Evolutionary conservation across 2,329 filamentous ascomycete species (phyloP), one percentile per base, ranked within the genome.

Genomic region (Saccharata proteae): DNA sequence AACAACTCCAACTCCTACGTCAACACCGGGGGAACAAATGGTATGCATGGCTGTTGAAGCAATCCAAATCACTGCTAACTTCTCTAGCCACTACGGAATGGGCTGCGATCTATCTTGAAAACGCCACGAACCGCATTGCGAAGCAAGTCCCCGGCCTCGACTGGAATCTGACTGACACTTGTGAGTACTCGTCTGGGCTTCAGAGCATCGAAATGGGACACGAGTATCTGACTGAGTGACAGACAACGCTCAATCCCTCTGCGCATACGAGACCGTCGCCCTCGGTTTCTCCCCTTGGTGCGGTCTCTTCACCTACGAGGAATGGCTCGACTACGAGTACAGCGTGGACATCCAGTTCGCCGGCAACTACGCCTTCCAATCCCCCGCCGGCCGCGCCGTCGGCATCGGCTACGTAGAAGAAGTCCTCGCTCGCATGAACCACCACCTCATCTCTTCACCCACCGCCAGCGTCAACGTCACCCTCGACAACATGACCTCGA

Each of bases 181-280:
- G 46, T 50, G 41, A 31, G 41, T 5, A 7, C 18, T 29, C 21
- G 8, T 6, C 9, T 35, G n/a, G n/a, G n/a, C n/a, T n/a, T n/a
- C n/a, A n/a, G n/a, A n/a, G n/a, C n/a, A n/a, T n/a, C n/a, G n/a
- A n/a, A n/a, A n/a, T n/a, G n/a, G n/a, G n/a, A 16, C 23, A 25
- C 12, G 23, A 10, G 14, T 25, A 0, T 16, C 5, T 23, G 9
- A 10, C 3, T 25, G 27, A 6, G 12, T 62, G 13, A 66, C 13
- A 51, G 48, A 74, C 46, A 68, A 77, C 32, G 82, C 79, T 0
- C 80, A 85, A 51, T 74, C 64, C 3, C 64, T 85, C 48, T 86
- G 80, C 43, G 74, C 80, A 0, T 86, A 85, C 46, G 80, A 86
- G 52, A 83, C 77, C 0, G 69, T 82, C n/a, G 74, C 77, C 1